Evolutionary conservation across 805 yeast genomes (phyloP), one percentile per base, ranked within the genome.

Genomic region (Kluyveromyces starmeri): DNA sequence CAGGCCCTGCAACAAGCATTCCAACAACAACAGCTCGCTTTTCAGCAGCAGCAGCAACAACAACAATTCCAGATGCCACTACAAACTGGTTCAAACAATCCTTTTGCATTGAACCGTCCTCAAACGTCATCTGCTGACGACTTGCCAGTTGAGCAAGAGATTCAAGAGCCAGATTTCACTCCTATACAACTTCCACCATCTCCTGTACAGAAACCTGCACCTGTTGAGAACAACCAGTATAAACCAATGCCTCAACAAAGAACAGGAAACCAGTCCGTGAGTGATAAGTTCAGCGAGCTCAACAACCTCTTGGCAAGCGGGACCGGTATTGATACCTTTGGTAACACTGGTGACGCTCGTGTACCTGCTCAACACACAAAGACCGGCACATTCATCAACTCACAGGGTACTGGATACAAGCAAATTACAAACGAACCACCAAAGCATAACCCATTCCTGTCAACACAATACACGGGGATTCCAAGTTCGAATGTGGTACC

Each of bases 311-410:
- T 89, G 44, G 84, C 92, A 9, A 73, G 75, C 28, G 96, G 95
- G 19, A 83, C 95, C 0, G 96, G 95, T 20, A 67, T 85, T 38
- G 98, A 88, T 62, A 88, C 96, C 0, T 92, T 83, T 58, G 62
- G 65, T 45, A 59, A 56, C 36, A 54, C 55, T 4, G 60, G 62
- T 30, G 55, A 56, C 11, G 47, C 67, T 6, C 77, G 96, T 62
- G 73, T 89, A 36, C 95, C 97, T 3, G 94, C 94, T 29, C 96
- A 89, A 52, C 89, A 83, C 55, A 89, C 96, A 1, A 74, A 72
- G 45, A 77, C 92, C 2, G 77, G 79, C 4, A 78, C 74, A 12
- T 86, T 88, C 54, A 70, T 89, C 48, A 85, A 83, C 59, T 83
- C 95, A 16, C 78, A 83, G 41, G 96, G 96, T 48, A 83, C 89